Percentiles rank a stretch among this genome's conserved stretches.
Conservation (phyloP, 1,139 yeast genomes). For the Yamadazyma oceani region DNA sequence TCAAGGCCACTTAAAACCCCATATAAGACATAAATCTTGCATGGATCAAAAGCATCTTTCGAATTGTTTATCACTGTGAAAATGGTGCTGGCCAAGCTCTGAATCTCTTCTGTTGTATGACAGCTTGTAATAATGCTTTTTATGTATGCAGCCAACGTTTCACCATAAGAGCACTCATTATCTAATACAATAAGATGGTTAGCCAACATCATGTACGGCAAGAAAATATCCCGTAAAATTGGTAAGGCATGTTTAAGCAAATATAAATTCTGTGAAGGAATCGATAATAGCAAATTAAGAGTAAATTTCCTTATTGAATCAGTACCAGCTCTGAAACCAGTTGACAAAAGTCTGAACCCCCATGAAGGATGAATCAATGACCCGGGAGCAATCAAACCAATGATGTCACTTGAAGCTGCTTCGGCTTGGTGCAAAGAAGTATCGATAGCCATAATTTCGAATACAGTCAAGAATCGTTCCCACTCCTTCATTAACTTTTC, state of each 20-base stretch:
- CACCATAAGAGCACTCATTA: conserved; percentile 59
- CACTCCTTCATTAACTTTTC: conserved; percentile 51
- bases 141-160: conserved; percentile 48
- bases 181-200: conserved; percentile 50
- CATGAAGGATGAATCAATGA: conserved; percentile 64
- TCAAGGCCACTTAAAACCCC: conserved; percentile 60
- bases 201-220: conserved; percentile 69
- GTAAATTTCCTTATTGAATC: conserved; percentile 75
- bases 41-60: conserved; percentile 65
- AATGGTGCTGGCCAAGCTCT: conserved; percentile 25
- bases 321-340: conserved; percentile 77
- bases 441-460: conserved; percentile 80
- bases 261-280: conserved; percentile 49
- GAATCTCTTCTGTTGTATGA: conserved; percentile 26
- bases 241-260: conserved; percentile 48
- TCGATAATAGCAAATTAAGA: conserved; percentile 53
- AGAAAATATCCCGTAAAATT: conserved; percentile 51
- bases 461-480: conserved; percentile 71
- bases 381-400: conserved; percentile 51
- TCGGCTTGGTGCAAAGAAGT: conserved; percentile 85
- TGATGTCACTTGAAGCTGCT: conserved; percentile 70
- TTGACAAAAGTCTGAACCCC: conserved; percentile 70
- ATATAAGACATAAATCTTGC: conserved; percentile 59
- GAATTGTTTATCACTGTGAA: conserved; percentile 47
- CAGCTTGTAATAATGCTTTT: conserved; percentile 41